Evolutionary conservation across 768 basidiomycete genomes (phyloP).

Genomic region (Exidia glandulosa): DNA sequence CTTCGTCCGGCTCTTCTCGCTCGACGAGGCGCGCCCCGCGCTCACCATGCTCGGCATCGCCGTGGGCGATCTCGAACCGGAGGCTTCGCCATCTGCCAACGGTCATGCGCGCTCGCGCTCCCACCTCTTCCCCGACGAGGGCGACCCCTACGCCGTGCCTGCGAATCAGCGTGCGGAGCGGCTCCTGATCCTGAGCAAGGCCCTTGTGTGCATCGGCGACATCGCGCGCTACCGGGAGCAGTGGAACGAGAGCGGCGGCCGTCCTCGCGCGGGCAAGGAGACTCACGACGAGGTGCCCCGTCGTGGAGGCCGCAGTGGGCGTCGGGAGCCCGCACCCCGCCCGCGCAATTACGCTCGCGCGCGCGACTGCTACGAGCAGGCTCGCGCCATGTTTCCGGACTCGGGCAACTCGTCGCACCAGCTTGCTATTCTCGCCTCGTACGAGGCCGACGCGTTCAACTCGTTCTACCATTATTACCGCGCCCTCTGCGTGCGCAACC

Average conservation of each 20-base stretch:
- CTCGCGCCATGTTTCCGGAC: slow-evolving; percentile 66
- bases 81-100: slow-evolving; percentile 6
- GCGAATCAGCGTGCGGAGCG: slow-evolving; percentile 46
- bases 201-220: slow-evolving; percentile 86
- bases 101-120: slow-evolving; percentile 21
- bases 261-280: slow-evolving; percentile 43
- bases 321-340: slow-evolving; percentile 35
- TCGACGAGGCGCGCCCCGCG: slow-evolving; percentile 51
- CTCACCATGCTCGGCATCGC: slow-evolving; percentile 47
- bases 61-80: slow-evolving; percentile 28
- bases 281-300: slow-evolving; percentile 43
- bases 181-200: slow-evolving; percentile 74
- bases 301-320: slow-evolving; percentile 31
- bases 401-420: slow-evolving; percentile 96
- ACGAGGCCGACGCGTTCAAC: slow-evolving; percentile 70
- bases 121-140: slow-evolving; percentile 36
- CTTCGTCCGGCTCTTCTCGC: slow-evolving; percentile 56
- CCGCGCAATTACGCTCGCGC: slow-evolving; percentile 65
- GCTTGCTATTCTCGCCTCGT: slow-evolving; percentile 83
- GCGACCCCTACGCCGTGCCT: slow-evolving; percentile 20
- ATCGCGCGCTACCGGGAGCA: slow-evolving; percentile 88
- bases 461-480: slow-evolving; percentile 84
- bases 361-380: slow-evolving; percentile 75
- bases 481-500: slow-evolving; percentile 73
- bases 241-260: slow-evolving; percentile 63